These are phyloP conservation scores for Curvularia sp. DNA, from an alignment of 2,329 filamentous ascomycete species.

Conservation along the genomic window DNA sequence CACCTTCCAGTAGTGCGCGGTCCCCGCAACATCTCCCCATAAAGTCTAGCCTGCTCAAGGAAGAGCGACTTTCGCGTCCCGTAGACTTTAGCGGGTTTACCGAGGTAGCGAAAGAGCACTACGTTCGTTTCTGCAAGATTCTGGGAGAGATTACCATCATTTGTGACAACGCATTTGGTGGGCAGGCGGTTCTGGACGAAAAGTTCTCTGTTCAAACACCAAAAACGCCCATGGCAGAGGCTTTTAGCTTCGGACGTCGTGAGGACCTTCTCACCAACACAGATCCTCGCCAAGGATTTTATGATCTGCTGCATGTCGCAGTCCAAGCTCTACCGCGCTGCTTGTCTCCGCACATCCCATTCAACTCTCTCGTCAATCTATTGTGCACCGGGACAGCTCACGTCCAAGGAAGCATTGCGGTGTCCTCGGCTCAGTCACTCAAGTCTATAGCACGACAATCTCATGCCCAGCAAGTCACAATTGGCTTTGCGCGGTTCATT, in stretches of 20 bases:
- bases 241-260: constrained; percentile 85
- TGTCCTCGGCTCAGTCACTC: constrained; percentile 87
- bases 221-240: constrained; percentile 93
- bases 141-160: constrained; percentile 94
- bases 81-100: constrained; percentile 69
- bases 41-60: constrained; percentile 55
- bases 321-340: constrained; percentile 96
- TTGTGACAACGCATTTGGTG: constrained; percentile 96
- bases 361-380: constrained; percentile 92
- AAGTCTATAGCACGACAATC: constrained; percentile 95
- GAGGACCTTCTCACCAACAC: constrained; percentile 76
- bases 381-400: constrained; percentile 97
- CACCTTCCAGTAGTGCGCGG: constrained; percentile 44
- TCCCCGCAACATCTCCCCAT: constrained; percentile 41
- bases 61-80: constrained; percentile 71
- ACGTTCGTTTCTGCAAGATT: constrained; percentile 91
- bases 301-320: constrained; percentile 92
- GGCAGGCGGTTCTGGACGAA: constrained; percentile 92
- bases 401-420: constrained; percentile 88
- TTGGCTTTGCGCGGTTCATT: constrained; percentile 95
- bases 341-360: constrained; percentile 85
- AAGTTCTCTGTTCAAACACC: constrained; percentile 87
- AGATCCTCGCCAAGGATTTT: constrained; percentile 93
- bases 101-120: constrained; percentile 82
- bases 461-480: constrained; percentile 93